Percentiles rank a stretch among this genome's conserved stretches.
Evolutionary conservation across 768 basidiomycete species (phyloP).

Genomic region (Macrolepiota dolichaula): DNA sequence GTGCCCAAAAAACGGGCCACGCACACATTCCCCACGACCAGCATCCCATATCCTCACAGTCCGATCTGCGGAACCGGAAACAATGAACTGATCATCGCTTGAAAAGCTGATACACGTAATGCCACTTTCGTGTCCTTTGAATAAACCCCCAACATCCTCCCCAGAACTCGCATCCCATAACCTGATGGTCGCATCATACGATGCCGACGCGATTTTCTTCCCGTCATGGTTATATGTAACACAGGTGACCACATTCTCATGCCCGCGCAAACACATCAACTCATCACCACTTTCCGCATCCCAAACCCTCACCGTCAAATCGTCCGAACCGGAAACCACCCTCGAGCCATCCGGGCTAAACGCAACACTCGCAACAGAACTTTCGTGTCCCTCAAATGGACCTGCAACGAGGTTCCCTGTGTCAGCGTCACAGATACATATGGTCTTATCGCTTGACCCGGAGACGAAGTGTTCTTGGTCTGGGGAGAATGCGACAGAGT

Average conservation of each 20-base stretch:
- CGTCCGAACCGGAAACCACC: constrained; percentile 19
- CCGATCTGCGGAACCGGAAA: constrained; percentile 18
- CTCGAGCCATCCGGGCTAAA: constrained; percentile 24
- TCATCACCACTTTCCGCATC: constrained; percentile 12
- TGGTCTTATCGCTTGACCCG: constrained; percentile 23
- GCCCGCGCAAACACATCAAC: constrained; percentile 1
- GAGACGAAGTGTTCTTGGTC: constrained; percentile 23
- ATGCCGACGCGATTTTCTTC: constrained; percentile 1
- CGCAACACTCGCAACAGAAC: constrained; percentile 18
- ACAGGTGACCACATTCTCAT: constrained; percentile 12
- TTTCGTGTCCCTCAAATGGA: constrained; percentile 19
- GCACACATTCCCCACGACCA: not conserved
- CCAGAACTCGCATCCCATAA: constrained; percentile 9
- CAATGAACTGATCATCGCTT: constrained; percentile 21
- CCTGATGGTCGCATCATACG: not conserved
- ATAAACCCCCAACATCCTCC: constrained; percentile 15
- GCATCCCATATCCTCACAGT: constrained; percentile 21
- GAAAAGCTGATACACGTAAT: constrained; percentile 18
- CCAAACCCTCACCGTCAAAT: constrained; percentile 20
- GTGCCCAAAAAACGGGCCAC: constrained; percentile 15
- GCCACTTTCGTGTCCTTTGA: constrained; percentile 17
- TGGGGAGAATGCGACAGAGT: constrained; percentile 22
- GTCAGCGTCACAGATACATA: constrained; percentile 18
- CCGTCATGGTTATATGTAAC: constrained; percentile 21
- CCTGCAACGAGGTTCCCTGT: constrained; percentile 10